Evolutionary conservation across 768 basidiomycete genomes (phyloP), one percentile per base, ranked within the genome.

Genomic region (Mycena capillaripes): DNA sequence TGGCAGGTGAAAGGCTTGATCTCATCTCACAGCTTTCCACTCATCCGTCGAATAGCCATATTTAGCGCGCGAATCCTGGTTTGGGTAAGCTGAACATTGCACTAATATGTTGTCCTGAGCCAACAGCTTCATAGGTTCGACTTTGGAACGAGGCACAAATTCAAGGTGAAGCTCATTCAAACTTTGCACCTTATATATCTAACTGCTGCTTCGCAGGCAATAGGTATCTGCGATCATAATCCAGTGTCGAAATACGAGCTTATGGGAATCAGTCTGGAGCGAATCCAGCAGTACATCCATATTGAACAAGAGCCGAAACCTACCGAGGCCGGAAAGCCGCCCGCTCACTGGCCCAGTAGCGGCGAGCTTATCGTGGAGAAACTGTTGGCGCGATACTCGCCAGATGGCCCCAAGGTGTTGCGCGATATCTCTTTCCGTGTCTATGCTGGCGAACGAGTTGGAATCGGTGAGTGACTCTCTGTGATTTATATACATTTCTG

Each of bases 381-480:
- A 16, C 38, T 92, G 4, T 87, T 85, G 14, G 91, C 91, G 25
- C 81, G 83, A 40, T 92, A 92, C 78, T 88, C 89, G 84, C 87
- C 77, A 77, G 83, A 77, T 52, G 84, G 84, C 29, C 91, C 90
- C 1, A 79, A 84, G 21, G 90, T 93, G 0, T 82, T 94, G 12
- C 84, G 89, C 44, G 82, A 89, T 60, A 70, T 93, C n/a, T 84
- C 85, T 1, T 89, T 93, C 76, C 78, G 83, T 21, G 84, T 92
- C 69, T 81, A 83, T 30, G 82, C 86, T 16, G 91, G 91, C 2
- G 87, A 91, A 71, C 84, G 89, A n/a, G 82, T 92, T 52, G 91
- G 90, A 11, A 71, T 70, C 32, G 70, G 76, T 76, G 27, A 14
- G 75, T 70, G 0, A 60, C 25, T 60, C 46, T 29, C 23, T 64